Evolutionary conservation across 2,329 filamentous ascomycete species (phyloP).

Genomic region (Scolecobasidium constrictum): DNA sequence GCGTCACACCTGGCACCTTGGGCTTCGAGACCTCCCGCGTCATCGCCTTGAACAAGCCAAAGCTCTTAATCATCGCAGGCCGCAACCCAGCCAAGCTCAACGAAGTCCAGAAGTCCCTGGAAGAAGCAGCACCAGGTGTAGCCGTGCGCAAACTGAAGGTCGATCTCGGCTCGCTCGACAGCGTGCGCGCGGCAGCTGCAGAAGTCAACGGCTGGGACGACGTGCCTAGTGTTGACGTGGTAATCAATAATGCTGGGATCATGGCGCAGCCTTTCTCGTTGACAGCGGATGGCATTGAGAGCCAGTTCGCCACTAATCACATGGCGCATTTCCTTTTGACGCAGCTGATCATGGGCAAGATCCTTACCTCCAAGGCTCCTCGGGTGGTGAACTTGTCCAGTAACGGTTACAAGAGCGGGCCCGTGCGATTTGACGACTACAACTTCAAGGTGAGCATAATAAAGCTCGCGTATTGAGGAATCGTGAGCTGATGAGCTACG

Average conservation of each 20-base stretch:
- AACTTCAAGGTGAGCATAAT: slow-evolving; percentile 16
- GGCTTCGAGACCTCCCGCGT: slow-evolving; percentile 24
- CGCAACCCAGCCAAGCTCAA: slow-evolving; percentile 24
- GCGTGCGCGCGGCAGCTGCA: slow-evolving; percentile 15
- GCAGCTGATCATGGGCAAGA: slow-evolving; percentile 17
- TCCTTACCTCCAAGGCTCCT: slow-evolving; percentile 13
- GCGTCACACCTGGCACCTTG: slow-evolving; percentile 26
- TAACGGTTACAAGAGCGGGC: slow-evolving; percentile 15
- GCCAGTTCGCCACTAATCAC: slow-evolving; percentile 24
- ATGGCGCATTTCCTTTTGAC: slow-evolving; percentile 23
- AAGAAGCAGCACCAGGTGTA: slow-evolving; percentile 12
- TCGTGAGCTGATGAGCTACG: slow-evolving; percentile 10
- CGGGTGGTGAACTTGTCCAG: slow-evolving; percentile 21
- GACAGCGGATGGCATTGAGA: slow-evolving; percentile 21
- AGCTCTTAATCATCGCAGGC: slow-evolving; percentile 14
- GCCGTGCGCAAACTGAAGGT: slow-evolving; percentile 1
- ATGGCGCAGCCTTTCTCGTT: slow-evolving; percentile 14
- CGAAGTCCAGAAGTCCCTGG: slow-evolving; percentile 18
- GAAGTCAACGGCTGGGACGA: slow-evolving; percentile 11
- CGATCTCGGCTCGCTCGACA: slow-evolving; percentile 17
- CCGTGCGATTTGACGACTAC: slow-evolving; percentile 9
- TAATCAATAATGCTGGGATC: slow-evolving; percentile 21
- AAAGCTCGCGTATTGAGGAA: slow-evolving; percentile 9
- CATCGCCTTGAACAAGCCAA: slow-evolving; percentile 20
- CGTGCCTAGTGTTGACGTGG: slow-evolving; percentile 17